Percentiles rank a stretch among this genome's conserved stretches.
These are phyloP conservation scores for Aspergillus sp. DNA, from an alignment of 2,329 filamentous ascomycete species.

Conservation along the genomic window DNA sequence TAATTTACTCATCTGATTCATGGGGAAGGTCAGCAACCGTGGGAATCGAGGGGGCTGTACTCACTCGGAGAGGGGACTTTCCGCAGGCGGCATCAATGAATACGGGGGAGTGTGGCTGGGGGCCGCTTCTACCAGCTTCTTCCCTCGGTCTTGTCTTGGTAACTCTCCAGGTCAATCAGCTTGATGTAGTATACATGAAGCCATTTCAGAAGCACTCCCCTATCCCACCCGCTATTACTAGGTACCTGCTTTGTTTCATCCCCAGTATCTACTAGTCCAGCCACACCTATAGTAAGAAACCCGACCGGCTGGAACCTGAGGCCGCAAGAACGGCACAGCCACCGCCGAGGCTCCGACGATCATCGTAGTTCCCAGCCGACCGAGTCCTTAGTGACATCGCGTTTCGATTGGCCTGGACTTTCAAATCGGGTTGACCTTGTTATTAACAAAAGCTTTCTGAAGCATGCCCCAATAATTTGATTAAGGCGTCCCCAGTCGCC, in stretches of 20 bases:
- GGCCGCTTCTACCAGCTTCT: background rate
- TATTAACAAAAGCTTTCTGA: background rate
- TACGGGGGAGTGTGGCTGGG: background rate
- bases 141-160: background rate
- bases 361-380: constrained; percentile 3
- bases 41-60: background rate
- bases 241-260: background rate
- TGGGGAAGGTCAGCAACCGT: background rate
- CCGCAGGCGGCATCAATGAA: background rate
- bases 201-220: background rate
- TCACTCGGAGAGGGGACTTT: background rate
- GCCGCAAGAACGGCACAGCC: constrained; percentile 21
- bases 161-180: background rate
- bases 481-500: constrained; percentile 5
- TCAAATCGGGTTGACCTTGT: background rate
- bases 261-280: background rate
- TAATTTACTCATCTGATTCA: background rate
- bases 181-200: background rate
- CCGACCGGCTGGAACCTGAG: constrained; percentile 17
- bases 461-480: constrained; percentile 19
- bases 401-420: background rate
- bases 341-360: constrained; percentile 21
- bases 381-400: background rate
- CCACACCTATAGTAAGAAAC: background rate
- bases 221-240: background rate